Conservation (phyloP, 345 rosid genomes). For the Eucalyptus cloeziana region DNA sequence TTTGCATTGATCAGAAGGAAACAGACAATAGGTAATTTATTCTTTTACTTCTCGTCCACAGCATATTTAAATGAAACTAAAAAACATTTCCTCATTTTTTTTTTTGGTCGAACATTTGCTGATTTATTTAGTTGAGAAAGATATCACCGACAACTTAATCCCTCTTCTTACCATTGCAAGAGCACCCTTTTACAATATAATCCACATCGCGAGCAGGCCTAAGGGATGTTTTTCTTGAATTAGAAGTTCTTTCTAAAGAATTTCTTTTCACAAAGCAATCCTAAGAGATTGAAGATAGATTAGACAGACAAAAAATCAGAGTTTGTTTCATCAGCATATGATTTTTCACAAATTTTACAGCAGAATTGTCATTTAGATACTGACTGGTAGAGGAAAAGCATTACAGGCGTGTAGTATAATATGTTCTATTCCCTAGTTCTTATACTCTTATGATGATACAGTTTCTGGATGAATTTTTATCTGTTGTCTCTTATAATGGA, state of each 20-base stretch:
- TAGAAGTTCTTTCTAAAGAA: neutral
- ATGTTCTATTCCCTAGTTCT: no score
- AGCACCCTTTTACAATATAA: no score
- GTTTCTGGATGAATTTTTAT: no score
- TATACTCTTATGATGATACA: no score
- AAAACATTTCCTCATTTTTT: no score
- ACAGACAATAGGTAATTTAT: neutral
- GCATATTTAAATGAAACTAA: neutral
- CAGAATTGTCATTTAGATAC: neutral
- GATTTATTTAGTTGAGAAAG: no score
- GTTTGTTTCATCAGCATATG: neutral
- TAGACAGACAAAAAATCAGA: neutral
- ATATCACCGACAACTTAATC: neutral
- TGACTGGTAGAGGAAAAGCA: neutral
- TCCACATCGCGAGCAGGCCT: no score
- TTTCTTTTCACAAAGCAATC: neutral
- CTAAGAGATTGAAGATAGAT: neutral
- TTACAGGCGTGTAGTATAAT: no score
- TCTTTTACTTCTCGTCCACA: neutral
- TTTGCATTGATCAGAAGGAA: slow-evolving; percentile 4
- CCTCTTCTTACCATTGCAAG: neutral
- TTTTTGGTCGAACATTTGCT: no score
- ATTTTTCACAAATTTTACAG: neutral
- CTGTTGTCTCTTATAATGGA: neutral
- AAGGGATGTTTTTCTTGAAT: neutral